Conservation (phyloP, 805 yeast species). For the Candida rishiriensis region DNA sequence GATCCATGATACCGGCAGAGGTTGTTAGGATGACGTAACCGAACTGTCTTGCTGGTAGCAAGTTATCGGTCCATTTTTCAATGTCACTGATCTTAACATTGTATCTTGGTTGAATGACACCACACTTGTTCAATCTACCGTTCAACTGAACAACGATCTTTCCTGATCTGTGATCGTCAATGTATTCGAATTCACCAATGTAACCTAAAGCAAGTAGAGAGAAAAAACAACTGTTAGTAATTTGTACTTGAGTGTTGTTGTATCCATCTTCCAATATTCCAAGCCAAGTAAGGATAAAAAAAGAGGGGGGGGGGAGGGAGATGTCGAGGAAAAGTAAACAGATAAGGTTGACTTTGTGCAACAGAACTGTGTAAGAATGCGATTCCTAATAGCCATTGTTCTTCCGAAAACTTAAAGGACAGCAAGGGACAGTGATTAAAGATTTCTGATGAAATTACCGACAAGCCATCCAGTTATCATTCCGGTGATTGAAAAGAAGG, state of each 20-base stretch:
- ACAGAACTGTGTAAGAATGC: slow-evolving; percentile 64
- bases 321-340: slow-evolving; percentile 73
- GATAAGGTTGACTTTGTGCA: slow-evolving; percentile 30
- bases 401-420: slow-evolving; percentile 98
- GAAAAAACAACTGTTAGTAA: background rate
- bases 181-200: slow-evolving; percentile 98
- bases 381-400: slow-evolving; percentile 36
- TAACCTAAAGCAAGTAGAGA: slow-evolving; percentile 38
- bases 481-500: slow-evolving; percentile 49
- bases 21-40: slow-evolving; percentile 98
- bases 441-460: slow-evolving; percentile 40
- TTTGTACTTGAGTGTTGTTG: background rate
- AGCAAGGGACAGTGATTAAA: slow-evolving; percentile 69
- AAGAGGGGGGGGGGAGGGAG: background rate
- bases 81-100: slow-evolving; percentile 93
- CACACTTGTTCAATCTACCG: slow-evolving; percentile 99
- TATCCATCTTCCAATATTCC: background rate
- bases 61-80: slow-evolving; percentile 98
- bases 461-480: slow-evolving; percentile 98
- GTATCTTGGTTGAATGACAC: slow-evolving; percentile 98
- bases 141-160: slow-evolving; percentile 94
- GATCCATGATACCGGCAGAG: slow-evolving; percentile 99
- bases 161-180: slow-evolving; percentile 99
- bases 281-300: background rate
- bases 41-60: slow-evolving; percentile 98